These are phyloP conservation scores for Boehmeria nivea DNA, from an alignment of 306 rosid species.

Conservation along the genomic window DNA sequence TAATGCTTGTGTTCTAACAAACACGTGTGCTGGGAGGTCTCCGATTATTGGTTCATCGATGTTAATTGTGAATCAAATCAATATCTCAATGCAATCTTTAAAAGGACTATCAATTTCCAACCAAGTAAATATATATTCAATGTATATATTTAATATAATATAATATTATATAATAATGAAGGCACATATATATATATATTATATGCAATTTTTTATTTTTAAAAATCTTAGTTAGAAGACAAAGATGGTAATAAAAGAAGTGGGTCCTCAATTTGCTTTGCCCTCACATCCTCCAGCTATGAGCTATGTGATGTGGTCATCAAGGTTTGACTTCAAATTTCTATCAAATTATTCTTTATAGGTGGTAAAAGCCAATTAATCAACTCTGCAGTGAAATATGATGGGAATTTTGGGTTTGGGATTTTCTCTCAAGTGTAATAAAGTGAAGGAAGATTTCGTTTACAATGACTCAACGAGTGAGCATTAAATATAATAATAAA, in stretches of 20 bases:
- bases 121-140: slow-evolving; percentile 21
- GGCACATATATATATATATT: too few species aligned
- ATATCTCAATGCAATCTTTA: slow-evolving; percentile 9
- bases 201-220: too few species aligned
- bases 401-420: slow-evolving; percentile 19
- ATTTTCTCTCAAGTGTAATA: slow-evolving; percentile 21
- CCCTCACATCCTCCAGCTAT: slow-evolving; percentile 48
- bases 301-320: slow-evolving; percentile 53
- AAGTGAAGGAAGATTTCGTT: slow-evolving; percentile 18
- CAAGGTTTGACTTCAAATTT: slow-evolving; percentile 25
- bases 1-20: not conserved
- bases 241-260: slow-evolving; percentile 28
- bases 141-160: not conserved
- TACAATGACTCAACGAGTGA: too few species aligned
- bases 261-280: slow-evolving; percentile 35
- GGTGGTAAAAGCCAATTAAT: not conserved
- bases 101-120: slow-evolving; percentile 26
- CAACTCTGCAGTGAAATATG: not conserved
- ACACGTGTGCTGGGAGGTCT: not conserved
- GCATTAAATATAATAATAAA: too few species aligned
- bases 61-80: slow-evolving; percentile 16
- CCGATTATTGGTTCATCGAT: slow-evolving; percentile 13
- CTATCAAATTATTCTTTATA: slow-evolving; percentile 1
- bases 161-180: not conserved
- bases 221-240: slow-evolving; percentile 22